phyloP scores from a whole-genome alignment of 225 moss, liverwort and hornwort genomes.

The Pseudoscleropodium purum region DNA sequence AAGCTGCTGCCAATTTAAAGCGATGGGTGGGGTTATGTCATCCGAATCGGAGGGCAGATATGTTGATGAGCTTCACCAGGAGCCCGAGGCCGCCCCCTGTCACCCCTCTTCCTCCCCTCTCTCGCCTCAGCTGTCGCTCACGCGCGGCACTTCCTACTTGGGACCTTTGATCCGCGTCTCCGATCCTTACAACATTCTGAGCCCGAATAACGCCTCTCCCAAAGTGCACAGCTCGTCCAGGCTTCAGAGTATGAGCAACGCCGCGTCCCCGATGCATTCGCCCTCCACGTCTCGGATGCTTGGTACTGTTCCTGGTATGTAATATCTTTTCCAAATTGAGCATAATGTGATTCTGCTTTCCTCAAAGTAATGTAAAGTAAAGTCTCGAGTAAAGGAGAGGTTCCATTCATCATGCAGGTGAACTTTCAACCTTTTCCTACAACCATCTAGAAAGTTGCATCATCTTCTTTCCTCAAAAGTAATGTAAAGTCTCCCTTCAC shows the following conservation, averaged over 20 bases:
- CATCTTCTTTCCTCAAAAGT: not conserved
- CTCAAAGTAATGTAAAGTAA: not conserved
- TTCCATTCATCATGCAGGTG: not conserved
- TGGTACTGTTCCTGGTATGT: slow-evolving; percentile 2
- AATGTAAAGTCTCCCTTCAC: not conserved
- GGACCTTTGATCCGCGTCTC: slow-evolving; percentile 65
- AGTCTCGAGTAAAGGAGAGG: not conserved
- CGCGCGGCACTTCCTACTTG: slow-evolving; percentile 40
- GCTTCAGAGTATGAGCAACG: slow-evolving; percentile 36
- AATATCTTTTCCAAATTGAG: not conserved
- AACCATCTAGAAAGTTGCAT: not conserved
- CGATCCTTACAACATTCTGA: slow-evolving; percentile 59
- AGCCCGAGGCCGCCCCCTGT: slow-evolving; percentile 51
- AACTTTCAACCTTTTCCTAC: not conserved
- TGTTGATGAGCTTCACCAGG: slow-evolving; percentile 52
- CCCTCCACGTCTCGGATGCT: not conserved
- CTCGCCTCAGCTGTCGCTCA: slow-evolving; percentile 52
- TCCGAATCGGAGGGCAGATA: slow-evolving; percentile 20
- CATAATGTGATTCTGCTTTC: not conserved
- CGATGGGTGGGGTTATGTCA: slow-evolving; percentile 51
- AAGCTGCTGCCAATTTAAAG: not conserved
- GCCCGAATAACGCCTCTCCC: slow-evolving; percentile 31
- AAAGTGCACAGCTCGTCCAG: slow-evolving; percentile 30
- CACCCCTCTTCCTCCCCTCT: slow-evolving; percentile 56
- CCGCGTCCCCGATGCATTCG: slow-evolving; percentile 21